Evolutionary conservation across 106 monocot genomes (phyloP).

Genomic region (Dendrobium huoshanense): DNA sequence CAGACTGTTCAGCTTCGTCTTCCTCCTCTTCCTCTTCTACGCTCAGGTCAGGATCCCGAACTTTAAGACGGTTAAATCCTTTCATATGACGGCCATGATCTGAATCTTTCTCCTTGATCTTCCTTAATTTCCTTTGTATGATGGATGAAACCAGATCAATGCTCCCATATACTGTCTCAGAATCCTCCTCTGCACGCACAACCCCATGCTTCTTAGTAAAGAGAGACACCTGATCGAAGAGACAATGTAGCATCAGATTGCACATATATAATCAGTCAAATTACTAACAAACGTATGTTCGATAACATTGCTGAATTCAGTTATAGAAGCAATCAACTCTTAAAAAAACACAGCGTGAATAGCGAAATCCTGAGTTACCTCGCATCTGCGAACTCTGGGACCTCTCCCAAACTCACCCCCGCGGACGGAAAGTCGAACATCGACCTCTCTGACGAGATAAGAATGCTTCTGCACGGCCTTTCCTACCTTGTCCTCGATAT

Average conservation of each 20-base stretch:
- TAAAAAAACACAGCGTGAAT: neutral
- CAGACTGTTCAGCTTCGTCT: slow-evolving; percentile 15
- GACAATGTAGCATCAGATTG: neutral
- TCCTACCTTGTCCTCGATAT: slow-evolving; percentile 89
- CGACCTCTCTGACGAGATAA: slow-evolving; percentile 81
- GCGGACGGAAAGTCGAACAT: slow-evolving; percentile 77
- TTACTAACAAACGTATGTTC: neutral
- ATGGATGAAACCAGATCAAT: slow-evolving; percentile 65
- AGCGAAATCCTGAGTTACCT: slow-evolving; percentile 30
- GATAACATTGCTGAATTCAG: neutral
- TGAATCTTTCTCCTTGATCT: slow-evolving; percentile 93
- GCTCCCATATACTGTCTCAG: slow-evolving; percentile 55
- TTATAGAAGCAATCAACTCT: neutral
- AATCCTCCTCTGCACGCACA: slow-evolving; percentile 67
- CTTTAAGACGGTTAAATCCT: slow-evolving; percentile 49
- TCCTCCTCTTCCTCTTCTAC: slow-evolving; percentile 4
- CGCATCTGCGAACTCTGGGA: slow-evolving; percentile 65
- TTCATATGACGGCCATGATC: slow-evolving; percentile 90
- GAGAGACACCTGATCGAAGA: slow-evolving; percentile 50
- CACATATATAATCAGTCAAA: neutral
- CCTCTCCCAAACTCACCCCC: slow-evolving; percentile 83
- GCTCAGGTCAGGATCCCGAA: slow-evolving; percentile 32
- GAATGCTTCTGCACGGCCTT: slow-evolving; percentile 83
- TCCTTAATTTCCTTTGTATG: slow-evolving; percentile 86
- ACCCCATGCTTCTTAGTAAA: slow-evolving; percentile 90